Evolutionary conservation across 176 grass and related monocot genomes (phyloP), one percentile per base, ranked within the genome.

Genomic region (Thalia dealbata): DNA sequence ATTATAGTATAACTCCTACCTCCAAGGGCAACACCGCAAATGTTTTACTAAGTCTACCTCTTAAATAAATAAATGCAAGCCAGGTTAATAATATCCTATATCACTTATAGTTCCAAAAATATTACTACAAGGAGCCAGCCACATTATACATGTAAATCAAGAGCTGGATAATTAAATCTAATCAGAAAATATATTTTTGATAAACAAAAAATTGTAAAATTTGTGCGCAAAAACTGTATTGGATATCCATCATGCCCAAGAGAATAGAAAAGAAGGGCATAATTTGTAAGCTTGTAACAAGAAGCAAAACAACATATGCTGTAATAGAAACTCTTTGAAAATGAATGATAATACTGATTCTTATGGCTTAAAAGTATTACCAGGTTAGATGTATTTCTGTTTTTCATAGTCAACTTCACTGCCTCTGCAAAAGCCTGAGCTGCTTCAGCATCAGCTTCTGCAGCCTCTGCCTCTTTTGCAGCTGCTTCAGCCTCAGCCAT

Each of bases 401-500:
- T 91, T 80, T 82, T 86, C 70, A 89, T 55, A 66, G 81, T 81
- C 25, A 73, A 52, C 69, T 71, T 30, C 52, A 83, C 86, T 67
- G 92, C 92, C 29, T 96, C 92, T 0, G 92, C 92, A 0, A 91
- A 96, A 28, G 92, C 92, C 67, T 89, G 81, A 73, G 86, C 86
- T 82, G 86, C 88, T 80, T 86, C 83, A 25, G 88, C 88, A 19
- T 96, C 92, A 41, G 78, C 83, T 78, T 96, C 92, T 70, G 92
- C 92, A 78, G 64, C 70, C 19, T 96, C 88, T 54, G 92, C 92
- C 70, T 96, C 92, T 78, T 78, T 88, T 0, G 82, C 84, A 51
- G 92, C 92, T 24, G 78, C 86, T 79, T 96, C 88, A 55, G 92
- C 88, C 78, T 96, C 86, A 3, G 86, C 92, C 88, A 96, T 87